Evolutionary conservation across 495 filamentous ascomycete genomes (phyloP).

Genomic region (Talaromyces proteolyticus): DNA sequence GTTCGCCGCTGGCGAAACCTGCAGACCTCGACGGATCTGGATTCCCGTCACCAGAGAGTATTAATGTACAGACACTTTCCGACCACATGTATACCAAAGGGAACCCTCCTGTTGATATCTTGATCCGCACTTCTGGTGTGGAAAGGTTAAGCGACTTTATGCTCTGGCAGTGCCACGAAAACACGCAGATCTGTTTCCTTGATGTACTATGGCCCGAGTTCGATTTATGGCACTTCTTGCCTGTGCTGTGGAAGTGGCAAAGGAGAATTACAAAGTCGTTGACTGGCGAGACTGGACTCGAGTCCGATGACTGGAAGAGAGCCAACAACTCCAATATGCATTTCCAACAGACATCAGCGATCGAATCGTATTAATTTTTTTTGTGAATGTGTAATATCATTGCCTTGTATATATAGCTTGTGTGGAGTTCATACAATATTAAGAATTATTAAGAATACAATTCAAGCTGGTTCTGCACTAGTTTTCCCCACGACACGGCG

Average conservation of each 20-base stretch:
- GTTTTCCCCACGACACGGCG: background rate
- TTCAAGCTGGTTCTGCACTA: no score
- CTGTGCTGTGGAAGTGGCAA: constrained; percentile 90
- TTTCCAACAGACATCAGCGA: background rate
- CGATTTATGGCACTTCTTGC: constrained; percentile 89
- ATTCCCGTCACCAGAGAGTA: constrained; percentile 70
- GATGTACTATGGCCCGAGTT: constrained; percentile 96
- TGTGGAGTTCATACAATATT: background rate
- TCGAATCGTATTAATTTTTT: constrained; percentile 4
- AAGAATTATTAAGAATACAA: no score
- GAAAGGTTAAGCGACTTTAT: constrained; percentile 92
- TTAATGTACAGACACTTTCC: constrained; percentile 71
- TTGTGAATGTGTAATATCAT: background rate
- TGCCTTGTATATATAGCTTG: background rate
- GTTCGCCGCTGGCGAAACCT: constrained; percentile 14
- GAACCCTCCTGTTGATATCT: constrained; percentile 80
- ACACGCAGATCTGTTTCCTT: constrained; percentile 87
- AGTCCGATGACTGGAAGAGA: constrained; percentile 2
- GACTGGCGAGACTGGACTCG: constrained; percentile 3
- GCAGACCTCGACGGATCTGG: constrained; percentile 17
- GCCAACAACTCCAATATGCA: background rate
- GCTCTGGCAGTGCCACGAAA: constrained; percentile 94
- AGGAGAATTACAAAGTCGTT: constrained; percentile 49
- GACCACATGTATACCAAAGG: constrained; percentile 79
- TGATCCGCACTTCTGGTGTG: constrained; percentile 87